Conservation (phyloP, 345 rosid species). For the Moricandia arvensis region DNA sequence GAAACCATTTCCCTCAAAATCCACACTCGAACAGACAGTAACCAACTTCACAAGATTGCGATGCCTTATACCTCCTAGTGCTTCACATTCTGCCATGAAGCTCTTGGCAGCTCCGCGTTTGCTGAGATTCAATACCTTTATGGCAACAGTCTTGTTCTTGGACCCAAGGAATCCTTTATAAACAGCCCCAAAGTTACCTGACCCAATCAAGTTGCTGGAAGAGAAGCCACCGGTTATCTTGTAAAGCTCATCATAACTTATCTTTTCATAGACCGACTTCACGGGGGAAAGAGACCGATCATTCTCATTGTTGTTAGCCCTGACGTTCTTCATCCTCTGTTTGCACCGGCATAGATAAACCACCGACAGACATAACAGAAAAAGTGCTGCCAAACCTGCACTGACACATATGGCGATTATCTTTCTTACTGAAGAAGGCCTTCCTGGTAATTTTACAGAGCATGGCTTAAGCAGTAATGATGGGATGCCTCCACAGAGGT, state of each 20-base stretch:
- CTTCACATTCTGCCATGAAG: constrained; percentile 50
- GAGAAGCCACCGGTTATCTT: constrained; percentile 35
- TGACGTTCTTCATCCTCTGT: background rate
- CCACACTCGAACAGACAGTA: constrained; percentile 38
- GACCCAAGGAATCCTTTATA: background rate
- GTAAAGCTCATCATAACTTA: constrained; percentile 29
- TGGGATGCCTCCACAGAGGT: constrained; percentile 26
- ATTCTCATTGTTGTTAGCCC: background rate
- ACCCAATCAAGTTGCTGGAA: constrained; percentile 25
- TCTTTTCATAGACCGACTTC: constrained; percentile 7
- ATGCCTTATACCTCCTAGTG: constrained; percentile 37
- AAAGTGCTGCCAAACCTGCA: background rate
- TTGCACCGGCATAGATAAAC: constrained; percentile 31
- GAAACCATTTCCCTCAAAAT: constrained; percentile 30
- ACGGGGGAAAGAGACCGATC: background rate
- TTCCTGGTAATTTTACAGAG: background rate
- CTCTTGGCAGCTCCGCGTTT: constrained; percentile 44
- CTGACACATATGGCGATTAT: constrained; percentile 10
- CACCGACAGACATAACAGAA: constrained; percentile 32
- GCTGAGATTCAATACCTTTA: constrained; percentile 44
- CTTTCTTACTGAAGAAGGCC: constrained; percentile 10
- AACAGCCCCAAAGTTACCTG: constrained; percentile 17
- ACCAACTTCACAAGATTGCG: constrained; percentile 46
- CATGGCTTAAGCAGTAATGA: constrained; percentile 15
- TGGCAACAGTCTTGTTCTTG: background rate